A percentile compares a stretch with the other conserved stretches of the same genome.
phyloP scores from a whole-genome alignment of 2,329 filamentous ascomycete species.

The Trichoderma gracile region DNA sequence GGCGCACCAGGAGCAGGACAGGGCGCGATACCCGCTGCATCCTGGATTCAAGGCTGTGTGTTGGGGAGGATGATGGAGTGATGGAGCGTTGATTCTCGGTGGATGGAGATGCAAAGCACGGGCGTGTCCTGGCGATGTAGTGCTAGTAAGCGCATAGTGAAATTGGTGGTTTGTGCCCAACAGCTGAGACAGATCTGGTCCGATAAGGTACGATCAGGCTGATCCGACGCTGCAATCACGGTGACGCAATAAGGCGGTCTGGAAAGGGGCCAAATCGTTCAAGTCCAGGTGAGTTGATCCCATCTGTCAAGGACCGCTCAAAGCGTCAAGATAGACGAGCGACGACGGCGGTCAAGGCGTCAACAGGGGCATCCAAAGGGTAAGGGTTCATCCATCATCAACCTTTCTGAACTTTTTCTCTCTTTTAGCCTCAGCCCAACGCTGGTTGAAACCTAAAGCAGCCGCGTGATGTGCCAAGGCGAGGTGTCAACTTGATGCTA shows the following conservation, averaged over 20 bases:
- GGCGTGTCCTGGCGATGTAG: too few species aligned
- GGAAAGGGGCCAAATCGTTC: background rate
- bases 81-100: too few species aligned
- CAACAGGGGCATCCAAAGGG: background rate
- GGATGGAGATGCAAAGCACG: too few species aligned
- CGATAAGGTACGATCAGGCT: conserved; percentile 9
- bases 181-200: background rate
- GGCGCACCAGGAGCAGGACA: background rate
- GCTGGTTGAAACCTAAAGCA: background rate
- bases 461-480: background rate
- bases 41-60: background rate
- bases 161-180: background rate
- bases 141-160: background rate
- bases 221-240: background rate
- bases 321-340: background rate
- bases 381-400: background rate
- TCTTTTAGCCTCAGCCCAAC: background rate
- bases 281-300: too few species aligned
- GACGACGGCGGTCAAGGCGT: background rate
- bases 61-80: too few species aligned
- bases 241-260: conserved; percentile 12
- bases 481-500: conserved; percentile 4
- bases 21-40: conserved; percentile 9
- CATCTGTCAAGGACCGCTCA: too few species aligned
- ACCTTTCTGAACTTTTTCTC: background rate